Base-by-base conservation (phyloP, 441 rosid genomes). In the Croton laevigatus region DNA sequence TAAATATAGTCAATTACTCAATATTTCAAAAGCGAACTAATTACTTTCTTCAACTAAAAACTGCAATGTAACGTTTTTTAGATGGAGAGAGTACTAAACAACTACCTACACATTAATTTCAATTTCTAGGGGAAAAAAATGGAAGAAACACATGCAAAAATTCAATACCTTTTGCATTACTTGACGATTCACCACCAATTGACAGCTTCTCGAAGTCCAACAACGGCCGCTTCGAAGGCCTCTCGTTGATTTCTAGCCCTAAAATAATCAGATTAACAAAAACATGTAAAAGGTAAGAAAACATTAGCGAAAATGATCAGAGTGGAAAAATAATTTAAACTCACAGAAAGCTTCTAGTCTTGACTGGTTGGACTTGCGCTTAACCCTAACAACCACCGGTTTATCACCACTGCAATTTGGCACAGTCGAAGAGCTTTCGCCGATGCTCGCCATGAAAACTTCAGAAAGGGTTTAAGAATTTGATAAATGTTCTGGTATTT, bases 201-300 rank as follows among this genome's bases (percentile, higher is more conserved):
- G 97, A 87, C 16, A 94, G 61, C 76, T 83, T 86, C 70, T 79
- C 81, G 16, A 90, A 86, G 68, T 89, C 91, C 73, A 91, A 71
- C 38, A 79, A 62, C 0, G 85, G 79, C 14, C 89, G 88, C 82
- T 95, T 95, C 46, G 70, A 60, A 10, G 97, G 96, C 73, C 88
- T 83, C 85, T 91, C 98, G 57, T 86, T 88, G 73, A 92, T 89
- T 86, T 95, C 98, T 67, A 95, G 86, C 97, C 95, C 96, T 95
- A 52, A 22, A 69, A 66, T n/a, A 32, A 51, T 8, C 1, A 65
- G 19, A 11, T 7, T 12, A 37, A 78, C 55, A 78, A 27, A 37
- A 59, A 45, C 23, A 14, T 1, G 0, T 14, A 55, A 19, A 11
- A 42, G 10, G 8, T 20, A 49, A 44, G 10, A 20, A 40, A 34